Evolutionary conservation across 2,329 filamentous ascomycete species (phyloP), one percentile per base, ranked within the genome.

Genomic region (Fusarium mangiferae): DNA sequence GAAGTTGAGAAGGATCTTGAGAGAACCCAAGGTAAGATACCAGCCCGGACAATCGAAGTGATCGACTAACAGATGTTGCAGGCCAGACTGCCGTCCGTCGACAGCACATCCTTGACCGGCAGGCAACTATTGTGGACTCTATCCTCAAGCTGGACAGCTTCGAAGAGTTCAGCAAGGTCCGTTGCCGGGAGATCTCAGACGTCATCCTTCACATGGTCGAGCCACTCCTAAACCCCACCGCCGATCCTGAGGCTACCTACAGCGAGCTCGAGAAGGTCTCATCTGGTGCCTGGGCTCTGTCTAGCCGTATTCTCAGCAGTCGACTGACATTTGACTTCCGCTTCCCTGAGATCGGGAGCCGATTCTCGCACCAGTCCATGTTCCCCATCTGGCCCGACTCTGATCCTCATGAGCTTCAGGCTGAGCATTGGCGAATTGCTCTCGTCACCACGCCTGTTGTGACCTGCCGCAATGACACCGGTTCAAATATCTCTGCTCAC

Each of bases 401-500:
- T 35, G 82, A 85, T 41, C 81, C 84, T 1, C 78, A 82, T 62
- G 81, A 85, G 58, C 78, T 90, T 26, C 87, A 89, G 80, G 80
- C 83, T 11, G 83, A 83, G 74, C 87, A 89, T 75, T 86, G 83
- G 80, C 85, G 88, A 10, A 79, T 90, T n/a, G 85, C 86, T 60
- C 82, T 89, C 4, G 86, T 88, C 35, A 85, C 88, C 10, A 89
- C 88, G 0, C 88, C 88, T 2, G 84, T 86, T 14, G 84, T 90
- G 51, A 89, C 87, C 5, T 84, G 88, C 74, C 84, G 87, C 38
- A 87, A 89, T 70, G 87, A 90, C 42, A 84, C 81, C 5, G 86
- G 85, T 20, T 76, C 79, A 49, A 84, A 83, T 61, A 84, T 87
- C 51, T 82, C 83, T 33, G 82, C 84, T 5, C 85, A 84, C 62